phyloP scores from a whole-genome alignment of 345 rosid species.

The Populus nigra region DNA sequence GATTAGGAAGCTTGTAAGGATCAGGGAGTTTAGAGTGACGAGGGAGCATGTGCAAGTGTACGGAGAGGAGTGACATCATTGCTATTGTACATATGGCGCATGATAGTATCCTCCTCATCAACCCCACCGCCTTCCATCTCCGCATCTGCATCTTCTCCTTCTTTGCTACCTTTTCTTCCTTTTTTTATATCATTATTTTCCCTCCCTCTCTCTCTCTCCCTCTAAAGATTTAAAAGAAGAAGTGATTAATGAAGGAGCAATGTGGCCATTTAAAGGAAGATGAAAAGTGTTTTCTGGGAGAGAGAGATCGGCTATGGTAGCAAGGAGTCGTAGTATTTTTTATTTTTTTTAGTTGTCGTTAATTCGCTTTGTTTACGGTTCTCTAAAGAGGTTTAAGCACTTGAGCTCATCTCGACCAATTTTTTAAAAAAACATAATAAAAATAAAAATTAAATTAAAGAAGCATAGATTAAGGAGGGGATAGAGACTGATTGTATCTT shows the following conservation, averaged over 20 bases:
- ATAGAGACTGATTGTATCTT: not conserved
- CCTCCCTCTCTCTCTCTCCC: not conserved
- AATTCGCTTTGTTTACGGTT: not conserved
- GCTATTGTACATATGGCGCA: slow-evolving; percentile 5
- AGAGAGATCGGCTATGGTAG: not conserved
- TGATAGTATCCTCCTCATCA: not conserved
- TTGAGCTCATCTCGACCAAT: too few relatives aligned
- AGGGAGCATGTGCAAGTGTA: not conserved
- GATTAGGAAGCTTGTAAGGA: slow-evolving; percentile 43
- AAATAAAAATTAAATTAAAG: too few relatives aligned
- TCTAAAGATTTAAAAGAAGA: not conserved
- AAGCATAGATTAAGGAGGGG: too few relatives aligned
- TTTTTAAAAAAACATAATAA: too few relatives aligned
- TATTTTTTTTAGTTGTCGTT: not conserved
- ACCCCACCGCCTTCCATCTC: not conserved
- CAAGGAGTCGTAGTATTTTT: not conserved
- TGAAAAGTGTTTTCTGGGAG: not conserved
- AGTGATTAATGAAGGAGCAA: not conserved
- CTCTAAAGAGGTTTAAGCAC: too few relatives aligned
- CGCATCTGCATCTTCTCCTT: not conserved
- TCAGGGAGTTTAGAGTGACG: slow-evolving; percentile 27
- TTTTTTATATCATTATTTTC: not conserved
- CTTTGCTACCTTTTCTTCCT: not conserved
- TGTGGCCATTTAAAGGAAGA: not conserved
- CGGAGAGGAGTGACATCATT: not conserved